phyloP scores from a whole-genome alignment of 106 monocot species.

The Allium cepa region DNA sequence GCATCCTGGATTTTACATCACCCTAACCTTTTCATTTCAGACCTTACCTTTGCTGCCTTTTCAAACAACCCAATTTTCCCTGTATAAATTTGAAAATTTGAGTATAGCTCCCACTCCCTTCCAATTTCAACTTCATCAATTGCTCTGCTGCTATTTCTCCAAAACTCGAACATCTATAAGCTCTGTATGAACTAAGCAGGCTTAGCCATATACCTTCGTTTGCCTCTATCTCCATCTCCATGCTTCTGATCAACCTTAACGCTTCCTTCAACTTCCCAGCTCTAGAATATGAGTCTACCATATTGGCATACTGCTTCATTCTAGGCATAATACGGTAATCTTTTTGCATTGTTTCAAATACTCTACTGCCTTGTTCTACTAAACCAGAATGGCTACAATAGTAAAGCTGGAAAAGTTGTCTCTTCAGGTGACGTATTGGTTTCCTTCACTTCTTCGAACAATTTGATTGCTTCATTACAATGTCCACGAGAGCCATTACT shows the following conservation, averaged over 20 bases:
- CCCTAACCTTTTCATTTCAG: constrained; percentile 26
- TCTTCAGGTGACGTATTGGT: constrained; percentile 19
- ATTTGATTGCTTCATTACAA: constrained; percentile 19
- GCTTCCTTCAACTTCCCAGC: constrained; percentile 35
- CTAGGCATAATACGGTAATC: constrained; percentile 19
- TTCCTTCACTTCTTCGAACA: constrained; percentile 34
- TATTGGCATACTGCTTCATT: constrained; percentile 35
- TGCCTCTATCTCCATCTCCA: constrained; percentile 15
- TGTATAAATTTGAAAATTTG: constrained; percentile 39
- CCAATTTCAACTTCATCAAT: constrained; percentile 11
- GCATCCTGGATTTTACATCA: constrained; percentile 42
- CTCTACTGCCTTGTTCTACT: constrained; percentile 21
- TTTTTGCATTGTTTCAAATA: constrained; percentile 25
- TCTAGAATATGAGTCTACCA: constrained; percentile 38
- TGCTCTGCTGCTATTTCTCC: constrained; percentile 27
- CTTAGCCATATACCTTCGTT: constrained; percentile 28
- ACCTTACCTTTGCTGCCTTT: constrained; percentile 21
- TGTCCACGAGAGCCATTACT: constrained; percentile 37
- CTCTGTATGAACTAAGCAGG: constrained; percentile 31
- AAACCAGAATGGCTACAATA: constrained; percentile 46
- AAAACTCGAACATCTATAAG: constrained; percentile 3
- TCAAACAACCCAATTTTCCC: constrained; percentile 29
- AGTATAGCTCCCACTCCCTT: constrained; percentile 24
- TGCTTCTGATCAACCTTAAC: constrained; percentile 16
- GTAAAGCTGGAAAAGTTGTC: constrained; percentile 38